Evolutionary conservation across 78 protist genomes (phyloP), one percentile per base, ranked within the genome.

Genomic region (Dictyostelium firmibasis): DNA sequence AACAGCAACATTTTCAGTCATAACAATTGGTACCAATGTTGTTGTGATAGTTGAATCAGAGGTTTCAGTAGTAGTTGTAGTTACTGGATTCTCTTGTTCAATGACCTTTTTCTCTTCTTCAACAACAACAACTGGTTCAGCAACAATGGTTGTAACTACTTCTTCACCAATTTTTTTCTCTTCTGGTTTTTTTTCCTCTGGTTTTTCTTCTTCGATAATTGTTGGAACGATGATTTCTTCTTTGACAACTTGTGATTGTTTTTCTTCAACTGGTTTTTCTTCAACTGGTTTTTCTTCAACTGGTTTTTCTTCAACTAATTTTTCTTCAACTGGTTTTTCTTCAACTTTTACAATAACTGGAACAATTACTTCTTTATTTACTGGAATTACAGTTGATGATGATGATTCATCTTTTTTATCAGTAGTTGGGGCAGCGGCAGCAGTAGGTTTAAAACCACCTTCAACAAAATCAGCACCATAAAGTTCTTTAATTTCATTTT

Each of bases 381-480:
- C 75, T 16, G 41, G 41, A 9, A 20, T 76, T 18, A 31, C 36
- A 38, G 47, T 76, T 10, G 84, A 44, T 8, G 36, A 11, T n/a
- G 41, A 29, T 27, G 69, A 5, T 38, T 11, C 4, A 47, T 50
- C 25, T 10, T 23, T 11, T 27, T 23, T 20, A 27, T 50, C 18
- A 23, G 3, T 16, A 25, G 25, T 44, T 1, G n/a, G 23, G 3
- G 29, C 13, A 18, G 86, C n/a, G 1, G 41, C 18, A 29, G 86
- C 18, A 23, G 18, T 31, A 4, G 27, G 2, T 50, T 23, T 23
- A 41, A 89, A 89, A 23, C 81, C 36, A 81, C 94, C 94, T 44
- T 89, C 94, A 50, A 86, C 74, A 38, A 81, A 92, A 43, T 83
- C 86, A 41, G 82, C 88, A 77, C 94, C 97, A 86, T 97, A 97